Percentiles rank a stretch among this genome's conserved stretches.
phyloP scores from a whole-genome alignment of 495 filamentous ascomycete genomes.

The Neurospora sp. region DNA sequence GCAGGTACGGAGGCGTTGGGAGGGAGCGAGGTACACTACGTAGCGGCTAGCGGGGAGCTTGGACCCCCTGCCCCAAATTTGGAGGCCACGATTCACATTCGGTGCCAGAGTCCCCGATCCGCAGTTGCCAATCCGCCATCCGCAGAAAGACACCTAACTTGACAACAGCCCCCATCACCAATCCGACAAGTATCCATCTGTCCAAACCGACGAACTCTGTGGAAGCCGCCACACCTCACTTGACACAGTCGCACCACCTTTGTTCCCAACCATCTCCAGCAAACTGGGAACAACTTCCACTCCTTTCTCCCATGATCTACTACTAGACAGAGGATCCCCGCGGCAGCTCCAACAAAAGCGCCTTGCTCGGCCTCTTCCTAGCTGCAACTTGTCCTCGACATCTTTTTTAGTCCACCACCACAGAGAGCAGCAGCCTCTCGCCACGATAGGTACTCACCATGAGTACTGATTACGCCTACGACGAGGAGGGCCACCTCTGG shows the following conservation, averaged over 20 bases:
- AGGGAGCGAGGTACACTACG: not conserved
- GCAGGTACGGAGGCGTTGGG: not conserved
- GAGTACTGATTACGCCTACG: constrained; percentile 96
- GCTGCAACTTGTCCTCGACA: not conserved
- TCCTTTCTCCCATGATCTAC: not conserved
- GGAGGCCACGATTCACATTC: constrained; percentile 30
- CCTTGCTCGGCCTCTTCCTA: not conserved
- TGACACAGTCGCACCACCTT: not conserved
- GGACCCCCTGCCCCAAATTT: constrained; percentile 17
- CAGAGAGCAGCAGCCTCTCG: not conserved
- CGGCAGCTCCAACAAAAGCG: not conserved
- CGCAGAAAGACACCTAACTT: not conserved
- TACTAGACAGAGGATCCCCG: not conserved
- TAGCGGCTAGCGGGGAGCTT: constrained; percentile 11
- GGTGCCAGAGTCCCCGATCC: not conserved
- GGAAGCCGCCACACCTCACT: constrained; percentile 25
- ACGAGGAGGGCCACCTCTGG: constrained; percentile 97
- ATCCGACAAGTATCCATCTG: not conserved
- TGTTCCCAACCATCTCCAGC: not conserved
- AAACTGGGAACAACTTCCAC: not conserved
- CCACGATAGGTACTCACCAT: constrained; percentile 41
- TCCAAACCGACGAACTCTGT: constrained; percentile 1
- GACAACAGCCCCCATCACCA: not conserved
- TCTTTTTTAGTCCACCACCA: not conserved
- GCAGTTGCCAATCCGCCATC: not conserved